These are phyloP conservation scores for Punica granatum DNA, from an alignment of 345 rosid genomes.

Conservation along the genomic window DNA sequence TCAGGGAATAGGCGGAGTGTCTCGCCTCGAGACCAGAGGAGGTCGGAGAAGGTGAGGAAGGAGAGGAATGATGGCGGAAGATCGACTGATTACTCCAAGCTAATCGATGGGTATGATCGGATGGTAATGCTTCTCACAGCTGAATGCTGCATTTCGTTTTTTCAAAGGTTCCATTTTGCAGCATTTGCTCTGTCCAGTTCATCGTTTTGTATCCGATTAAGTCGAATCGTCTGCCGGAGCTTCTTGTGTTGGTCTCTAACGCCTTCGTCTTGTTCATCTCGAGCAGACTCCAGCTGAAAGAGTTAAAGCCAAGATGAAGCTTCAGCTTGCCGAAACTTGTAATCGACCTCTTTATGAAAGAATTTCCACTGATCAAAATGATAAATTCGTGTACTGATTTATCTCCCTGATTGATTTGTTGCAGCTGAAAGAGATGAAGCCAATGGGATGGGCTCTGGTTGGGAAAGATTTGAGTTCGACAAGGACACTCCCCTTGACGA, in stretches of 20 bases:
- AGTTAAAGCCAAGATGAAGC: slow-evolving; percentile 88
- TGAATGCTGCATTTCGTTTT: background rate
- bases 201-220: too few relatives aligned
- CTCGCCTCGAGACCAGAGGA: slow-evolving; percentile 24
- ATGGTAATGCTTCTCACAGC: slow-evolving; percentile 36
- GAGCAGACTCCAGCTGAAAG: slow-evolving; percentile 74
- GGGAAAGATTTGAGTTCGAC: slow-evolving; percentile 87
- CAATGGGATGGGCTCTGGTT: slow-evolving; percentile 62
- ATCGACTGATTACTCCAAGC: slow-evolving; percentile 44
- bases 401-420: too few relatives aligned
- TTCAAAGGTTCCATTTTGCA: background rate
- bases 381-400: background rate
- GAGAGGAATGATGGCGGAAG: slow-evolving; percentile 8
- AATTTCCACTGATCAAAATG: background rate
- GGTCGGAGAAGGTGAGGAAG: slow-evolving; percentile 19
- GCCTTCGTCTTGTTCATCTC: too few relatives aligned
- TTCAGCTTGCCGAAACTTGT: slow-evolving; percentile 86
- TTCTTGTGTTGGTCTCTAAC: too few relatives aligned
- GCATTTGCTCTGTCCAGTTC: background rate
- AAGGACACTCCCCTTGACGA: slow-evolving; percentile 92
- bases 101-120: slow-evolving; percentile 61
- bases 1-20: slow-evolving; percentile 17
- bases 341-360: background rate
- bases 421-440: slow-evolving; percentile 76
- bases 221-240: too few relatives aligned